Base-by-base conservation (phyloP, 2,329 filamentous ascomycete genomes). In the Pseudocercospora ulei region DNA sequence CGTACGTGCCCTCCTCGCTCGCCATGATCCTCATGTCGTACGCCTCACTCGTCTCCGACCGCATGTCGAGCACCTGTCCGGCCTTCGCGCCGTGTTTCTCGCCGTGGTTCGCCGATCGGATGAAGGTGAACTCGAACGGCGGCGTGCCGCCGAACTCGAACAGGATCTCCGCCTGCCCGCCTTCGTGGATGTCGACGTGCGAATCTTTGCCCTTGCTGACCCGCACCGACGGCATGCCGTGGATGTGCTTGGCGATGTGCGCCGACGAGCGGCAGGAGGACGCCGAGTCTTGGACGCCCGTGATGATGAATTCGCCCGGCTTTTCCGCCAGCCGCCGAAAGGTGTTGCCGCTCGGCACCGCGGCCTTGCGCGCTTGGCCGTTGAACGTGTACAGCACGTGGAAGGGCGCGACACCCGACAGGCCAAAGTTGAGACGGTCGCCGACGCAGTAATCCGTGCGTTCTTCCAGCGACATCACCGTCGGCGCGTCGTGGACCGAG, bases 61-160 rank as follows among this genome's bases (percentile, higher is more conserved):
- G 76, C 49, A 92, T 95, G 65, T 98, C 92, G 11, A 98, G 70
- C 20, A 98, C 75, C 53, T 78, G 72, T 23, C 80, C 76, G 56
- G 78, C 82, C 61, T 85, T 82, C 50, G 55, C 55, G 1, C 62
- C 60, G 6, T 55, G 54, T 1, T 79, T 85, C 51, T 56, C 56
- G 1, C 62, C 61, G 7, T 55, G 54, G 1, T 79, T 85, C 43
- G 66, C 64, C n/a, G 81, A 90, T 46, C 90, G 74, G 12, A 86
- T 96, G 61, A 93, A 96, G 41, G 88, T 95, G 59, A 96, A 98
- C 63, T 96, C 90, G 56, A 98, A 98, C 1, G 90, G 90, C 46
- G 90, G 86, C 4, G 83, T 87, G 40, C 92, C 90, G 68, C 82
- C 87, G 64, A 98, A 98, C 55, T 94, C 83, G 54, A 98, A 96